phyloP scores from a whole-genome alignment of 345 rosid genomes.

The Eucalyptus victrix region DNA sequence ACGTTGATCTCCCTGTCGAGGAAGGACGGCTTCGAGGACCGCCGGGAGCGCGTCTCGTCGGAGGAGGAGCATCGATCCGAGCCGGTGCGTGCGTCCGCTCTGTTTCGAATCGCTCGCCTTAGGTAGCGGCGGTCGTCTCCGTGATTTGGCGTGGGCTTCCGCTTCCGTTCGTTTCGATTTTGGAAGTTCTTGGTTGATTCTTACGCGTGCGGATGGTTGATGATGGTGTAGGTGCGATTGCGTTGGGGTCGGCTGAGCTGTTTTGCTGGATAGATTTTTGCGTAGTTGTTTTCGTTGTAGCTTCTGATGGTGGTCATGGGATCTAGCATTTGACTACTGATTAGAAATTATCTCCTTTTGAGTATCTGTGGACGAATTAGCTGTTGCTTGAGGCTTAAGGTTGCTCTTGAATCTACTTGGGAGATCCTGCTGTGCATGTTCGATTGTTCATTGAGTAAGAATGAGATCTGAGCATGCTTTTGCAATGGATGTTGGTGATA shows the following conservation, averaged over 20 bases:
- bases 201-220: not conserved
- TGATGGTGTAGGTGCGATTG: not conserved
- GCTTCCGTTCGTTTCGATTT: not conserved
- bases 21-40: not conserved
- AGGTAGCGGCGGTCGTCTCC: not conserved
- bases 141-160: not conserved
- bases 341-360: not conserved
- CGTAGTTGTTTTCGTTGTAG: not conserved
- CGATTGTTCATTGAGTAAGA: not conserved
- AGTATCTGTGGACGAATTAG: not conserved
- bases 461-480: not conserved
- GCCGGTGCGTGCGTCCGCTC: not conserved
- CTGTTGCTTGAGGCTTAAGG: not conserved
- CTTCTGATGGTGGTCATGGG: not conserved
- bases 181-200: not conserved
- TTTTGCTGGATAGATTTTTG: not conserved
- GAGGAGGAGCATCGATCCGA: not conserved
- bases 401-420: not conserved
- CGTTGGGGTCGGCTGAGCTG: not conserved
- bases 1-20: not conserved
- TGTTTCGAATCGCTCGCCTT: not conserved
- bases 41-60: not conserved
- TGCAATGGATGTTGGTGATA: not conserved
- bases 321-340: not conserved
- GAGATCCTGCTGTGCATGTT: not conserved